Percentiles rank a stretch among this genome's conserved stretches.
These are phyloP conservation scores for Trichosporon faecale DNA, from an alignment of 1,284 basidiomycete genomes.

Conservation along the genomic window DNA sequence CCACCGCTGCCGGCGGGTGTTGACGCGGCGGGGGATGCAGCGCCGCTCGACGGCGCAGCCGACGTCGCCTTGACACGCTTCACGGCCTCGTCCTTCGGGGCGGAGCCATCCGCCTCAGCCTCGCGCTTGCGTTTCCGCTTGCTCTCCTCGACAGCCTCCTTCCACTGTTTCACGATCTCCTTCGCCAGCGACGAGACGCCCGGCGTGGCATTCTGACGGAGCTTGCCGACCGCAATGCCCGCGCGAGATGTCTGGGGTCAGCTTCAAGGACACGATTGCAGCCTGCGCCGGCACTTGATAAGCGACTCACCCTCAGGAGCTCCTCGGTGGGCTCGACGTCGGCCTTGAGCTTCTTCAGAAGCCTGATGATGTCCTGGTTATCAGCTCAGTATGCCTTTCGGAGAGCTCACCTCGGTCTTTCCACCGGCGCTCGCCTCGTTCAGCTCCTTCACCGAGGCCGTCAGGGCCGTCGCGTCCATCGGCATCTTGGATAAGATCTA, in stretches of 20 bases:
- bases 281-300: too few species aligned
- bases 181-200: conserved; percentile 80
- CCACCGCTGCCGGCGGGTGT: conserved; percentile 18
- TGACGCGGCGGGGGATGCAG: conserved; percentile 14
- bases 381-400: not conserved
- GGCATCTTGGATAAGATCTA: conserved; percentile 10
- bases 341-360: conserved; percentile 71
- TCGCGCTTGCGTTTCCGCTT: conserved; percentile 57
- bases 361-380: conserved; percentile 64
- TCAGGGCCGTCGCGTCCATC: conserved; percentile 42
- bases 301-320: conserved; percentile 72
- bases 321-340: conserved; percentile 80
- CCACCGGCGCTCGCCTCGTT: conserved; percentile 68
- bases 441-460: conserved; percentile 37
- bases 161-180: conserved; percentile 90
- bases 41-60: not conserved
- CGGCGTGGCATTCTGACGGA: conserved; percentile 70
- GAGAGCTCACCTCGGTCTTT: conserved; percentile 66
- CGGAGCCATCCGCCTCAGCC: conserved; percentile 25
- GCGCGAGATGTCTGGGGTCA: conserved; percentile 64
- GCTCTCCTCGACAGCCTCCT: conserved; percentile 72
- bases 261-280: not conserved
- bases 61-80: conserved; percentile 43
- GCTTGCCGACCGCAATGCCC: conserved; percentile 86
- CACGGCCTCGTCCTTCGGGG: conserved; percentile 28